Base-by-base conservation (phyloP, 257 asterid species). In the Vinca minor region DNA sequence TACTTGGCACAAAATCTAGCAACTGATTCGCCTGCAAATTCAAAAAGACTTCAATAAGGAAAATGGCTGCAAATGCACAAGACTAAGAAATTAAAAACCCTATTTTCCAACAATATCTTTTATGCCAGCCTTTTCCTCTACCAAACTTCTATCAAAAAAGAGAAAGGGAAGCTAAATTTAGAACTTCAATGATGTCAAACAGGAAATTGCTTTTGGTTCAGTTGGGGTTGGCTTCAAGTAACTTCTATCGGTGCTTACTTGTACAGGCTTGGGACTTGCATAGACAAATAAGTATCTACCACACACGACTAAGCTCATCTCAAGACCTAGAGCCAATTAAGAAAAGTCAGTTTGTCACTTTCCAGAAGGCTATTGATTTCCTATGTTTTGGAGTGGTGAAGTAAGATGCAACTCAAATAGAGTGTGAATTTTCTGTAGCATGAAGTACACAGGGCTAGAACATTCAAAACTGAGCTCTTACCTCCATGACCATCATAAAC, bases 401-500 rank as follows among this genome's bases (percentile, higher is more conserved):
- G 15, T 46, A 59, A 8, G 29, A 32, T 26, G 9, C 17, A 13
- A 17, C 26, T 67, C 34, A 47, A 28, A 25, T 14, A 15, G 21
- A 23, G 21, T 7, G 11, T 13, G 18, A 8, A 35, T 48, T 31
- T n/a, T 36, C 45, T 18, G 17, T 25, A 9, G 63, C n/a, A 11
- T 21, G 65, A 60, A 0, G 29, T 60, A 17, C 36, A 60, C 44
- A 18, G 34, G 59, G 42, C 54, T 18, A 38, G 58, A 45, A 20
- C 36, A 21, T 13, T 3, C 20, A 20, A 48, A n/a, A 12, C n/a
- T 56, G 15, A 64, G 35, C 39, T 28, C 25, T 83, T 83, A 89
- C 98, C 98, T 77, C 98, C 98, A 80, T 93, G 98, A 69, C 98
- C 98, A 84, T 93, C 98, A 82, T 89, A 93, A 73, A 93, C 98